Base-by-base conservation (phyloP, 495 filamentous ascomycete species). In the Penicillium odoratum region DNA sequence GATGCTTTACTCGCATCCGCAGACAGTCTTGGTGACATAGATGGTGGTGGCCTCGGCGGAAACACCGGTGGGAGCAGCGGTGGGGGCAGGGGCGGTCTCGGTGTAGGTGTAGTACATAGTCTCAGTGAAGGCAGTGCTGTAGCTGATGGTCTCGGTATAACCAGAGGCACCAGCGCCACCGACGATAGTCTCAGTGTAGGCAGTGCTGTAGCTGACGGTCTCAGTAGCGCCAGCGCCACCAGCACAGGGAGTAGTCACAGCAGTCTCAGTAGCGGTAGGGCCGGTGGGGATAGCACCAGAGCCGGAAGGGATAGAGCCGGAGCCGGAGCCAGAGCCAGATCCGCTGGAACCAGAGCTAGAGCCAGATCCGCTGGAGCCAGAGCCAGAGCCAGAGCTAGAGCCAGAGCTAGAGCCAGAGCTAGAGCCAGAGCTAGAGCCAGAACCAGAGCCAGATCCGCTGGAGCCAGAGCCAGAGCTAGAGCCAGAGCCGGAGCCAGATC, bases 1-100 rank as follows among this genome's bases (percentile, higher is more conserved):
- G 31, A 30, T 15, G 25, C 28, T 34, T 46, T 51, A 68, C 52
- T 65, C 52, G 59, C 67, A 65, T 53, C 49, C 51, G 61, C 67
- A 73, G 55, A 65, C 64, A 44, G 33, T 36, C 33, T 36, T 9
- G 59, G 66, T 73, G 21, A 70, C 64, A 38, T 66, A 73, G 55
- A 64, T 57, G 53, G 69, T 74, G 36, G 50, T 57, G 43, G 40
- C 48, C 21, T 50, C 49, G 25, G 50, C 29, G 38, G 51, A 26
- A 13, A 45, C 59, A 25, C 51, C 60, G 43, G 56, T 25, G 44
- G 63, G 46, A 25, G 45, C 49, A 31, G 38, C 25, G 29, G 53
- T 48, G 10, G n/a, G 11, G n/a, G 46, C 46, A 5, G 46, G 46
- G 10, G 46, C 46, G 15, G 28, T 13, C 29, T 36, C 52, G 56